These are phyloP conservation scores for Ajuga chamaepitys DNA, from an alignment of 257 asterid genomes.

Conservation along the genomic window DNA sequence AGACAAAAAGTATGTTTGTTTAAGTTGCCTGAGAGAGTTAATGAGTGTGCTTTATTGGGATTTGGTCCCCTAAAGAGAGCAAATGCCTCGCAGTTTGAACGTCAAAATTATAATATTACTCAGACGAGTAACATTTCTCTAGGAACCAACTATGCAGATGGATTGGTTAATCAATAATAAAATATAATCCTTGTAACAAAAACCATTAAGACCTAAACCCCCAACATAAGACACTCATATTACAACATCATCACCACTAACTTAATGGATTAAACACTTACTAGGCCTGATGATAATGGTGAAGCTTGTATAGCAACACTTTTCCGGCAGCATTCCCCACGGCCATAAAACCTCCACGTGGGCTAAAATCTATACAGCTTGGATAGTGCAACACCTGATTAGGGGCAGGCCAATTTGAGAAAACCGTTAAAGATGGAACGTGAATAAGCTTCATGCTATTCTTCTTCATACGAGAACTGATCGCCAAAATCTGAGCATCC, in stretches of 20 bases:
- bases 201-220: not conserved
- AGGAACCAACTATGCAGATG: not conserved
- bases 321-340: conserved; percentile 83
- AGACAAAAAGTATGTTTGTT: too few species aligned
- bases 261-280: not conserved
- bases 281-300: conserved; percentile 77
- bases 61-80: too few species aligned
- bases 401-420: conserved; percentile 80
- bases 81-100: too few species aligned
- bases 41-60: too few species aligned
- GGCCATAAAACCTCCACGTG: conserved; percentile 88
- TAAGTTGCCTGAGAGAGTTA: too few species aligned
- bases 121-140: not conserved
- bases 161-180: not conserved
- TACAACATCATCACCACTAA: not conserved
- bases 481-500: conserved; percentile 72
- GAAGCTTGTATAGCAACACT: conserved; percentile 77
- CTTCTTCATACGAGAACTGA: conserved; percentile 82
- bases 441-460: conserved; percentile 73
- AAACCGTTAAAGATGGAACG: conserved; percentile 56
- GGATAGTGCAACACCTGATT: conserved; percentile 49
- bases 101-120: too few species aligned
- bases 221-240: not conserved
- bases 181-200: not conserved
- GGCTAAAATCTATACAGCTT: conserved; percentile 77